Percentiles rank a stretch among this genome's conserved stretches.
Conservation (phyloP, 495 filamentous ascomycete genomes). For the Daldinia concentrica region DNA sequence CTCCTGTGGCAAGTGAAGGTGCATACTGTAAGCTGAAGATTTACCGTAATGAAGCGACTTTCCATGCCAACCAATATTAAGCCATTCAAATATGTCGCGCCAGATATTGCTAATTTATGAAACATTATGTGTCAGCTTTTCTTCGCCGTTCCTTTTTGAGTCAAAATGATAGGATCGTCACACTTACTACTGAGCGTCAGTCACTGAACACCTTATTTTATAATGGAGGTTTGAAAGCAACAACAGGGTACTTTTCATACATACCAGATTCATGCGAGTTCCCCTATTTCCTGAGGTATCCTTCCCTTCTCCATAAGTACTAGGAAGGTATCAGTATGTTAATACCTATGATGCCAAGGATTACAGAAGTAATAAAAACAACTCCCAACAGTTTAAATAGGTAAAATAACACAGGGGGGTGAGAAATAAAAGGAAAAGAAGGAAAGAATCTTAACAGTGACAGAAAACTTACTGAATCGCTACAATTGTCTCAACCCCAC, state of each 20-base stretch:
- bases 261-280: constrained; percentile 11
- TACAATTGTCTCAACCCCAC: constrained; percentile 33
- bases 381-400: not conserved
- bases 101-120: constrained; percentile 1
- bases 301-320: constrained; percentile 26
- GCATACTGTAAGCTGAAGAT: constrained; percentile 20
- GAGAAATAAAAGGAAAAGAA: not conserved
- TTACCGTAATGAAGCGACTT: constrained; percentile 30
- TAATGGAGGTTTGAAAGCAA: no score
- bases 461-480: constrained; percentile 32
- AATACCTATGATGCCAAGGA: not conserved
- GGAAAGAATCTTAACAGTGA: not conserved
- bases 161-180: no score
- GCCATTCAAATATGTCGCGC: constrained; percentile 25
- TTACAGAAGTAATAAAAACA: no score
- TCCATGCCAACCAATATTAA: constrained; percentile 26
- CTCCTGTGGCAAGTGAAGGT: constrained; percentile 12
- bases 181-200: no score
- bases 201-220: no score
- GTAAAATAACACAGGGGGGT: not conserved
- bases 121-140: no score
- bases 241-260: no score
- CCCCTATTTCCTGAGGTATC: constrained; percentile 19
- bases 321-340: not conserved
- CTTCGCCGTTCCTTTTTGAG: no score